Evolutionary conservation across 768 basidiomycete genomes (phyloP).

Genomic region (Hypholoma fasciculare): DNA sequence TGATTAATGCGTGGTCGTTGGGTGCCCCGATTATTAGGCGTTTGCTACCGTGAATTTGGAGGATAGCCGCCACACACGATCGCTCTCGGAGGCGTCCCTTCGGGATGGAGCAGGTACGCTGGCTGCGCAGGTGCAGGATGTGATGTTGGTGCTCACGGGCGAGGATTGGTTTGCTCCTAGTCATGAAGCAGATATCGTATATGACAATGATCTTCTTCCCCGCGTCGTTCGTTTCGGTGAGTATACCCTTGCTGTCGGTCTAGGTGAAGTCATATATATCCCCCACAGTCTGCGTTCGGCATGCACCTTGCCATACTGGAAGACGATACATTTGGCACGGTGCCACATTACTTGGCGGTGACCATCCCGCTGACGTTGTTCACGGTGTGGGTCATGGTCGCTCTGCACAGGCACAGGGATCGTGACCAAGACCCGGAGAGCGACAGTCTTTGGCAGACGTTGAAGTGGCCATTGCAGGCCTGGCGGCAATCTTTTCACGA

Average conservation of each 20-base stretch:
- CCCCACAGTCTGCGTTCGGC: conserved; percentile 42
- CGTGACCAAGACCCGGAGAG: not conserved
- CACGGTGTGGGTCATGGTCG: conserved; percentile 47
- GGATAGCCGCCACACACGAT: conserved; percentile 40
- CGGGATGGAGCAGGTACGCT: conserved; percentile 27
- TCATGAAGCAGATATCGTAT: conserved; percentile 47
- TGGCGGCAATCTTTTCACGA: too few species aligned
- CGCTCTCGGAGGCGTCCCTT: conserved; percentile 34
- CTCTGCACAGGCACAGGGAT: conserved; percentile 32
- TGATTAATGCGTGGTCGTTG: not conserved
- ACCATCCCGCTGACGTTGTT: conserved; percentile 41
- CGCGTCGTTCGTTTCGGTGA: conserved; percentile 40
- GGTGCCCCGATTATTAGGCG: conserved; percentile 26
- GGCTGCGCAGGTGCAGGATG: not conserved
- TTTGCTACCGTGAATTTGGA: conserved; percentile 46
- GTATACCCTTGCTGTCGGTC: conserved; percentile 2
- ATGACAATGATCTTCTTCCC: conserved; percentile 55
- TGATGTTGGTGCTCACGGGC: not conserved
- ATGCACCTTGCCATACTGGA: conserved; percentile 48
- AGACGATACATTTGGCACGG: conserved; percentile 23
- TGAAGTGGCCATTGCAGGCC: conserved; percentile 13
- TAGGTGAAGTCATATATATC: not conserved
- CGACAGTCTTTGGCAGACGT: conserved; percentile 1
- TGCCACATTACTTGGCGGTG: conserved; percentile 37
- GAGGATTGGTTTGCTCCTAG: conserved; percentile 10